Evolutionary conservation across 164 flowering plant species (phyloP).

Genomic region (Aristolochia contorta): DNA sequence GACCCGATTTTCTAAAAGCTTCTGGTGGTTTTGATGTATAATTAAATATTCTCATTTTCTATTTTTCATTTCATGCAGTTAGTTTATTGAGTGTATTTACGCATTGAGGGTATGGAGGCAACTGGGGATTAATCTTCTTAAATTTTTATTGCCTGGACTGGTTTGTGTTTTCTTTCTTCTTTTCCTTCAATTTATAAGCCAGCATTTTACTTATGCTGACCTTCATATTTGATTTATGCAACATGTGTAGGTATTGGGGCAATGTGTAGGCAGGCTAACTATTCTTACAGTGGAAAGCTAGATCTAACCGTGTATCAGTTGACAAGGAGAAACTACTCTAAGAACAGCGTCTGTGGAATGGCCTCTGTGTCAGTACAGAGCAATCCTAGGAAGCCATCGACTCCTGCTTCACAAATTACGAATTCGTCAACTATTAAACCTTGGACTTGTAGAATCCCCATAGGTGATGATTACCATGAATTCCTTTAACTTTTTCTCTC

Average conservation of each 20-base stretch:
- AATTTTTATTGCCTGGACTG: constrained; percentile 44
- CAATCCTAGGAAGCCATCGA: constrained; percentile 33
- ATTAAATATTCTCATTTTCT: too few relatives aligned
- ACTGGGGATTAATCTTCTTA: constrained; percentile 44
- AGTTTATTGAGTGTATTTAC: too few relatives aligned
- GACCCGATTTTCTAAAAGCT: too few relatives aligned
- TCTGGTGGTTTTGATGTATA: too few relatives aligned
- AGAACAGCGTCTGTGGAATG: constrained; percentile 39
- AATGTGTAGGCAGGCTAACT: constrained; percentile 36
- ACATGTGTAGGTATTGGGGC: constrained; percentile 34
- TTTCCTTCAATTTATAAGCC: background rate
- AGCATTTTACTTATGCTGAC: background rate
- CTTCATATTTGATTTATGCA: background rate
- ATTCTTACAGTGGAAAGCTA: constrained; percentile 9
- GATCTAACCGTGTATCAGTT: constrained; percentile 10
- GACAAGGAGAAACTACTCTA: constrained; percentile 16
- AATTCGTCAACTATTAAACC: constrained; percentile 49
- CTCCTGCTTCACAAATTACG: constrained; percentile 34
- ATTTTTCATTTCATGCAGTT: too few relatives aligned
- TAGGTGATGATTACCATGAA: constrained; percentile 71
- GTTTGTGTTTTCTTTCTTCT: constrained; percentile 17
- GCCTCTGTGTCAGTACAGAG: constrained; percentile 50
- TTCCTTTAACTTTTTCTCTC: constrained; percentile 28
- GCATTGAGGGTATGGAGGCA: constrained; percentile 36
- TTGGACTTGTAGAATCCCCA: constrained; percentile 72